Base-by-base conservation (phyloP, 495 filamentous ascomycete species). In the Penicillium goetzii region DNA sequence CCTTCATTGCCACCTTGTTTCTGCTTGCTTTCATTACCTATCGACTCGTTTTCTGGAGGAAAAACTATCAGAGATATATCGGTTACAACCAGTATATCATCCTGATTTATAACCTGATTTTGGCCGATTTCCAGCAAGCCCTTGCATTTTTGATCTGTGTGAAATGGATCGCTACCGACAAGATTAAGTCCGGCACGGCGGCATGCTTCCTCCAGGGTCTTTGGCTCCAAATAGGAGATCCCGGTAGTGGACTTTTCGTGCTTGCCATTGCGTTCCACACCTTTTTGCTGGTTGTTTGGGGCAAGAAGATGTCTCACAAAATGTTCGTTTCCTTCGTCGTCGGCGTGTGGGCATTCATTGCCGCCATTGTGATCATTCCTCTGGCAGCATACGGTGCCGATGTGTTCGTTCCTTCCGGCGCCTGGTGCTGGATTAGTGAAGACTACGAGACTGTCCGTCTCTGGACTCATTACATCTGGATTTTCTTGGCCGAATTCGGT, bases 391-490 rank as follows among this genome's bases (percentile, higher is more conserved):
- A 87, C 58, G 84, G 86, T 4, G 75, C 77, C 3, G 80, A 84
- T n/a, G 85, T 87, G 41, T 90, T 85, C 54, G 81, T 86, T 19
- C 79, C 86, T 12, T 85, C 88, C 1, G 81, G 83, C 14, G 83
- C 85, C 40, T 91, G 88, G 90, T 92, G 90, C 74, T 92, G 90
- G 90, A 84, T 92, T 34, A 88, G 83, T 65, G 71, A 79, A 41
- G 72, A 81, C 1, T 90, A 86, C 72, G 81, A 86, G 59, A 66
- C 72, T 7, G 77, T 86, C 43, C 89, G 89, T 63, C 82, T 93
- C 1, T 86, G 84, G 80, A 83, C 88, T 21, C 90, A 93, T 67
- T 93, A 93, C 68, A 81, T 92, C 64, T 93, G 88, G 84, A 90
- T 92, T 73, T 92, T 92, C 76, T 74, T 92, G 50, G 79, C 84